Conservation (phyloP, 345 rosid species). For the Acer yangbiense region DNA sequence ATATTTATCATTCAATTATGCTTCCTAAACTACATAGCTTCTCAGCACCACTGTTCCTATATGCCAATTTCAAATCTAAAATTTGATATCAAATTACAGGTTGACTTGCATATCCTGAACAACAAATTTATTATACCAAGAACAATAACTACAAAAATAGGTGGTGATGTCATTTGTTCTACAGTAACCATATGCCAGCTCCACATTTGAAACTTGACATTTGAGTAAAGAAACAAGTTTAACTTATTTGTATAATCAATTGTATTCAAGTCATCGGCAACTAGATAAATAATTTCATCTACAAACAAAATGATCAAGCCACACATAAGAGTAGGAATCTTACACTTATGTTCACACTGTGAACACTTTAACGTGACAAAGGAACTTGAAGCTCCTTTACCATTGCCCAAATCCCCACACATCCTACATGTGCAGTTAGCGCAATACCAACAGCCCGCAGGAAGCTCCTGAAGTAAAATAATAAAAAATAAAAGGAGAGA, state of each 20-base stretch:
- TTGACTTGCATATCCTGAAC: background rate
- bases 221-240: slow-evolving; percentile 9
- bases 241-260: slow-evolving; percentile 7
- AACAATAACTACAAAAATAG: background rate
- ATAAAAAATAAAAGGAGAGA: slow-evolving; percentile 19
- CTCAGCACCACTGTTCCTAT: background rate
- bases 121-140: background rate
- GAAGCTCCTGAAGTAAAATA: slow-evolving; percentile 66
- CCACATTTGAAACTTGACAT: background rate
- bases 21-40: background rate
- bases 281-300: slow-evolving; percentile 6
- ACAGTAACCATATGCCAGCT: background rate
- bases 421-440: slow-evolving; percentile 81
- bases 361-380: slow-evolving; percentile 63
- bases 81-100: background rate
- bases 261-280: background rate
- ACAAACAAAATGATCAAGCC: slow-evolving; percentile 18
- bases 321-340: slow-evolving; percentile 21
- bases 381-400: slow-evolving; percentile 42
- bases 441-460: slow-evolving; percentile 96
- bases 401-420: slow-evolving; percentile 71
- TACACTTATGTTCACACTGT: slow-evolving; percentile 93
- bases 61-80: slow-evolving; percentile 3
- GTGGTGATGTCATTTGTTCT: background rate
- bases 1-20: background rate